These are phyloP conservation scores for Nakazawaea pomicola DNA, from an alignment of 805 yeast species.

Conservation along the genomic window DNA sequence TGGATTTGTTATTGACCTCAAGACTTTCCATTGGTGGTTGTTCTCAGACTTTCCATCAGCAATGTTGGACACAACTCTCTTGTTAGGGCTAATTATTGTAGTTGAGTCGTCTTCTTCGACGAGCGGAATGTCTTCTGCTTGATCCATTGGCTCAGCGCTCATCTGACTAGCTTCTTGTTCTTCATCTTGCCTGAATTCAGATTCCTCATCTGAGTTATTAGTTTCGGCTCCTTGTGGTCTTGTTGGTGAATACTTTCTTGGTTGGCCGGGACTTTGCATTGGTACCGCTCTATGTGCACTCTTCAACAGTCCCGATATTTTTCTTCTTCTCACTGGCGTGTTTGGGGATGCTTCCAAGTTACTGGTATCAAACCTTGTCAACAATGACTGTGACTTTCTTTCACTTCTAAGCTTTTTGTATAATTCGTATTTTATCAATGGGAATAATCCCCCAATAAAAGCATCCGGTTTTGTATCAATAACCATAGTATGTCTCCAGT, in stretches of 20 bases:
- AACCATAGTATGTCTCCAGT: slow-evolving; percentile 92
- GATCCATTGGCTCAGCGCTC: slow-evolving; percentile 37
- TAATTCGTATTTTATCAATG: slow-evolving; percentile 59
- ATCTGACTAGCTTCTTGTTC: slow-evolving; percentile 34
- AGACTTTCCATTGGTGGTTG: slow-evolving; percentile 32
- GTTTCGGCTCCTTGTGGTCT: slow-evolving; percentile 24
- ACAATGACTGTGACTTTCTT: slow-evolving; percentile 18
- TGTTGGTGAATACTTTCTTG: slow-evolving; percentile 58
- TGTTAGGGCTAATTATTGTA: slow-evolving; percentile 15
- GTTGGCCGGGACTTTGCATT: slow-evolving; percentile 93
- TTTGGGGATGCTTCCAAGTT: slow-evolving; percentile 42
- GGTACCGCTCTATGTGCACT: slow-evolving; percentile 80
- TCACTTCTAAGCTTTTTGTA: slow-evolving; percentile 44
- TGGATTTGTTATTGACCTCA: slow-evolving; percentile 25
- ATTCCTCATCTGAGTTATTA: slow-evolving; percentile 31
- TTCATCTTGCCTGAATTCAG: slow-evolving; percentile 19
- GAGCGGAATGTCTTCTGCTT: slow-evolving; percentile 18
- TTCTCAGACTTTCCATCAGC: slow-evolving; percentile 3
- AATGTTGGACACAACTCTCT: slow-evolving; percentile 14
- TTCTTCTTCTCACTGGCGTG: slow-evolving; percentile 72
- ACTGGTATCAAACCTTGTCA: slow-evolving; percentile 9
- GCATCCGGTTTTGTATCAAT: slow-evolving; percentile 63
- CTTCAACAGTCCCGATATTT: slow-evolving; percentile 63
- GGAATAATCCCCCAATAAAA: slow-evolving; percentile 60
- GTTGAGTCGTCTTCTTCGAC: slow-evolving; percentile 14